Conservation (phyloP, 441 rosid genomes). For the Isatis lusitanica region DNA sequence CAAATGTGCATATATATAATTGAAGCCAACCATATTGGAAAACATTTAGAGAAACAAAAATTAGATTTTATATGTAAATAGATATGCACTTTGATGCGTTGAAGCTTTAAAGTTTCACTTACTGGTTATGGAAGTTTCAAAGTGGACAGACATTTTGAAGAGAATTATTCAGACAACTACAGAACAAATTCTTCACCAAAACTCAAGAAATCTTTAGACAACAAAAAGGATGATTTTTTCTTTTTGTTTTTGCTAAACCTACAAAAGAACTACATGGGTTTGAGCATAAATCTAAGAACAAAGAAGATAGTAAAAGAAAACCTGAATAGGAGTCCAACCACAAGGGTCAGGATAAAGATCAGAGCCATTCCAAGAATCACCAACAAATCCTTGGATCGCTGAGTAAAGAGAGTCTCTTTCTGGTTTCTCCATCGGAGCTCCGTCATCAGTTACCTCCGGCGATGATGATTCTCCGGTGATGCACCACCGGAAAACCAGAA, state of each 20-base stretch:
- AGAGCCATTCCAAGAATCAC: conserved; percentile 87
- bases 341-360: conserved; percentile 94
- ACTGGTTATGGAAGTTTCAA: conserved; percentile 24
- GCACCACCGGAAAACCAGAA: conserved; percentile 10
- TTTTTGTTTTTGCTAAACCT: not conserved
- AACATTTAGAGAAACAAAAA: conserved; percentile 16
- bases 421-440: conserved; percentile 65
- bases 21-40: conserved; percentile 17
- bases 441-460: conserved; percentile 30
- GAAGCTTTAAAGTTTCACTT: conserved; percentile 8
- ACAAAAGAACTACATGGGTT: not conserved
- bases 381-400: conserved; percentile 76
- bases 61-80: conserved; percentile 22
- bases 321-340: conserved; percentile 97
- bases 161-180: conserved; percentile 25
- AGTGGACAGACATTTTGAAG: conserved; percentile 3
- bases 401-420: conserved; percentile 68
- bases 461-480: conserved; percentile 19
- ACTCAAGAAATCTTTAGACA: not conserved
- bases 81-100: conserved; percentile 16
- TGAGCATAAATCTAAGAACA: not conserved
- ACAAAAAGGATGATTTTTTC: not conserved
- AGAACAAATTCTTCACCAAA: not conserved
- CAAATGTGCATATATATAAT: not conserved
- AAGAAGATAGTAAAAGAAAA: conserved; percentile 20